Percentiles rank a stretch among this genome's conserved stretches.
phyloP scores from a whole-genome alignment of 2,329 filamentous ascomycete genomes.

The Blastomyces silverae region DNA sequence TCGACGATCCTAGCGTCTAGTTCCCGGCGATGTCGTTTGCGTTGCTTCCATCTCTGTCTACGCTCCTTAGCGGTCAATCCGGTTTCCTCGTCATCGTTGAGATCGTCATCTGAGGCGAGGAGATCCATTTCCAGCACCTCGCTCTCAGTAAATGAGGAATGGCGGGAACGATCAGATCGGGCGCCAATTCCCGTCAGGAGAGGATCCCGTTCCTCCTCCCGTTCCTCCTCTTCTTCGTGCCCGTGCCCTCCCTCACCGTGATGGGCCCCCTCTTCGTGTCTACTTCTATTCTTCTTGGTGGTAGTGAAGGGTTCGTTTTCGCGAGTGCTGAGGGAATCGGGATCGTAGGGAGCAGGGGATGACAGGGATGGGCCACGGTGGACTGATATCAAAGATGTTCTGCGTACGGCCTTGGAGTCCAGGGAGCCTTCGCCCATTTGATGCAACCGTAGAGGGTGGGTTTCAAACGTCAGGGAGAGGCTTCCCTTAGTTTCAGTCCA shows the following conservation, averaged over 20 bases:
- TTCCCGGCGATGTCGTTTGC: constrained; percentile 59
- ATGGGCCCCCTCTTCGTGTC: constrained; percentile 2
- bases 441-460: background rate
- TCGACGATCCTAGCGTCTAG: constrained; percentile 63
- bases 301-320: background rate
- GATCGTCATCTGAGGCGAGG: constrained; percentile 61
- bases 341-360: background rate
- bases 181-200: background rate
- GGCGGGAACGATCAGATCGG: constrained; percentile 30
- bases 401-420: background rate
- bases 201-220: background rate
- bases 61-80: constrained; percentile 69
- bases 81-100: constrained; percentile 82
- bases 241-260: background rate
- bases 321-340: background rate
- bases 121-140: constrained; percentile 54
- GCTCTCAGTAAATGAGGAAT: constrained; percentile 41
- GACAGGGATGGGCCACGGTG: background rate
- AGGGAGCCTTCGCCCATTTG: constrained; percentile 5
- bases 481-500: background rate
- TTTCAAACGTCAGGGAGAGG: constrained; percentile 2
- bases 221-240: background rate
- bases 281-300: background rate
- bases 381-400: background rate
- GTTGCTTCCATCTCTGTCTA: constrained; percentile 56